Evolutionary conservation across 2,329 filamentous ascomycete species (phyloP).

Genomic region (Rhexocercosporidium sp.): DNA sequence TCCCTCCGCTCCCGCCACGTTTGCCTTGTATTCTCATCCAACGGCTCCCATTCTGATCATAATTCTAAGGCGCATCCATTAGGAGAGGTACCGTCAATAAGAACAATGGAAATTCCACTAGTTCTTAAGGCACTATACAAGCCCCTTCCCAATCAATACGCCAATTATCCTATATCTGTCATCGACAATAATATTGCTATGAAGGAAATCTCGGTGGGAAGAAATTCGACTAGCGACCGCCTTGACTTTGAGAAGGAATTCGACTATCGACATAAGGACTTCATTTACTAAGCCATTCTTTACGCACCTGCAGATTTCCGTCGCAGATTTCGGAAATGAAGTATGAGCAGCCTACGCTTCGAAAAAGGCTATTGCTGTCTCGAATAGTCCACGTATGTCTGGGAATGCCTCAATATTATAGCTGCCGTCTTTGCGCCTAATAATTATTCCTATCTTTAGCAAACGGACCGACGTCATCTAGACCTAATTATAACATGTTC

Average conservation of each 20-base stretch:
- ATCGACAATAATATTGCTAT: not conserved
- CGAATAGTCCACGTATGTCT: not conserved
- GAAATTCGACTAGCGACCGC: not conserved
- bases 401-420: not conserved
- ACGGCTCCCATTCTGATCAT: conserved; percentile 1
- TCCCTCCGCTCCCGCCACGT: not conserved
- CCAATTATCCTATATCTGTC: not conserved
- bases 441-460: not conserved
- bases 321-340: not conserved
- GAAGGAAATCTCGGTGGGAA: not conserved
- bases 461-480: not conserved
- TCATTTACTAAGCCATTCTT: not conserved
- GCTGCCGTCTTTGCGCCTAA: not conserved
- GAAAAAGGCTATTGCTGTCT: not conserved
- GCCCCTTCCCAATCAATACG: not conserved
- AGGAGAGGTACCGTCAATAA: not conserved
- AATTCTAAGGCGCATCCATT: conserved; percentile 4
- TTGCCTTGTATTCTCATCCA: not conserved
- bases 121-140: not conserved
- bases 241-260: conserved; percentile 1
- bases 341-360: not conserved
- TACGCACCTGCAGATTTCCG: not conserved
- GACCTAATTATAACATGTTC: not conserved
- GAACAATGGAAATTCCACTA: not conserved
- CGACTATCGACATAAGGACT: not conserved